phyloP scores from a whole-genome alignment of 768 basidiomycete genomes.

The Gloeostereum incarnatum region DNA sequence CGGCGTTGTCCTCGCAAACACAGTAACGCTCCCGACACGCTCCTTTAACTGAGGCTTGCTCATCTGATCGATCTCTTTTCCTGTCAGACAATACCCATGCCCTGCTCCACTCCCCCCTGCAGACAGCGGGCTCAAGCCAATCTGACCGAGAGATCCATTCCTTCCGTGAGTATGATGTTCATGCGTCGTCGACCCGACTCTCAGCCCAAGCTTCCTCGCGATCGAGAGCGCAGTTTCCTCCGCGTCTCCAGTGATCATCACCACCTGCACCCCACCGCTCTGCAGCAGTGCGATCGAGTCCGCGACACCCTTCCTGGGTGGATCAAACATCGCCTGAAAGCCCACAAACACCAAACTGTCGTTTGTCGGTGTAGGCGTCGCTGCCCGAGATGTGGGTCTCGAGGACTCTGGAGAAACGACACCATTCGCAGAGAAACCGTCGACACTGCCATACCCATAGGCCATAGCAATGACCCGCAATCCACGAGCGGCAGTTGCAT shows the following conservation, averaged over 20 bases:
- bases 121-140: too few relatives aligned
- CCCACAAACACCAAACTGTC: conserved; percentile 75
- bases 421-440: conserved; percentile 17
- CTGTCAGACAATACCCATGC: conserved; percentile 53
- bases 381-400: conserved; percentile 17
- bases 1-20: conserved; percentile 94
- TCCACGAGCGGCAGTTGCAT: conserved; percentile 62
- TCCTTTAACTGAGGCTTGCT: conserved; percentile 74
- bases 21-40: conserved; percentile 69
- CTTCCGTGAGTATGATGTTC: conserved; percentile 29
- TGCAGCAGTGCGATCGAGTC: conserved; percentile 79
- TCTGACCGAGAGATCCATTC: conserved; percentile 14
- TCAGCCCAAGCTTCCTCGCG: conserved; percentile 76
- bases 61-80: conserved; percentile 80
- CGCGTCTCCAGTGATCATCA: conserved; percentile 97
- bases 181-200: conserved; percentile 39
- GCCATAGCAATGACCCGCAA: conserved; percentile 90
- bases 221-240: conserved; percentile 87
- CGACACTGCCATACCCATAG: conserved; percentile 64
- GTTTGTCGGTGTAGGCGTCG: conserved; percentile 17
- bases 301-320: conserved; percentile 88
- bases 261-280: conserved; percentile 84
- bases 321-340: conserved; percentile 93
- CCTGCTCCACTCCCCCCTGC: conserved; percentile 6
- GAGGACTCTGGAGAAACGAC: conserved; percentile 15